phyloP scores from a whole-genome alignment of 2,329 filamentous ascomycete genomes.

The Cercospora sp. region DNA sequence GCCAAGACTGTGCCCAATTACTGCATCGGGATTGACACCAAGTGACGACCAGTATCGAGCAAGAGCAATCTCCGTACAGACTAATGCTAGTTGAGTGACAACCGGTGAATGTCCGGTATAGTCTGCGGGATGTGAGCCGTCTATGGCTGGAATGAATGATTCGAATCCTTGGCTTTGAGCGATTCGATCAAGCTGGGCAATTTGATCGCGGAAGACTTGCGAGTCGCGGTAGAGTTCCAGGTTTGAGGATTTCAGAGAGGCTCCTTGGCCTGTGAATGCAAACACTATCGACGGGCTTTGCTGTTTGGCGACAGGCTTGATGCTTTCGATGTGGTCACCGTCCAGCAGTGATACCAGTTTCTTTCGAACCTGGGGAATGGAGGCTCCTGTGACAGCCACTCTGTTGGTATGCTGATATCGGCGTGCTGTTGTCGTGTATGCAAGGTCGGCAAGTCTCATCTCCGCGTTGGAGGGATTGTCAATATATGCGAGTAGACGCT shows the following conservation, averaged over 20 bases:
- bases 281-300: slow-evolving; percentile 39
- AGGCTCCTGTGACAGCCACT: slow-evolving; percentile 24
- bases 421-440: slow-evolving; percentile 67
- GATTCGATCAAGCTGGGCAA: slow-evolving; percentile 37
- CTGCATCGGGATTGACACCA: slow-evolving; percentile 32
- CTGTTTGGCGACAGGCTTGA: slow-evolving; percentile 23
- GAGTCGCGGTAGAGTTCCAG: slow-evolving; percentile 37
- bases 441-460: slow-evolving; percentile 53
- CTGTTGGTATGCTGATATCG: slow-evolving; percentile 54
- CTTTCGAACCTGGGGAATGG: background rate
- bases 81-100: slow-evolving; percentile 43
- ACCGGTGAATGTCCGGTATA: slow-evolving; percentile 19
- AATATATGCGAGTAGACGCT: slow-evolving; percentile 57
- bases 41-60: slow-evolving; percentile 31
- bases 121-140: slow-evolving; percentile 14
- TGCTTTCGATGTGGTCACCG: slow-evolving; percentile 17
- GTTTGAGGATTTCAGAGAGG: slow-evolving; percentile 32
- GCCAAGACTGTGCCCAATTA: slow-evolving; percentile 41
- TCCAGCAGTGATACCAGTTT: slow-evolving; percentile 11
- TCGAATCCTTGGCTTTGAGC: slow-evolving; percentile 37
- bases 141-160: slow-evolving; percentile 33
- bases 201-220: slow-evolving; percentile 35
- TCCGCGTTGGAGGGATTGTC: slow-evolving; percentile 50
- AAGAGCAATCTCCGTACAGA: slow-evolving; percentile 48
- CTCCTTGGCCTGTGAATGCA: slow-evolving; percentile 45